Base-by-base conservation (phyloP, 2,329 filamentous ascomycete genomes). In the Diplodia intermedia region DNA sequence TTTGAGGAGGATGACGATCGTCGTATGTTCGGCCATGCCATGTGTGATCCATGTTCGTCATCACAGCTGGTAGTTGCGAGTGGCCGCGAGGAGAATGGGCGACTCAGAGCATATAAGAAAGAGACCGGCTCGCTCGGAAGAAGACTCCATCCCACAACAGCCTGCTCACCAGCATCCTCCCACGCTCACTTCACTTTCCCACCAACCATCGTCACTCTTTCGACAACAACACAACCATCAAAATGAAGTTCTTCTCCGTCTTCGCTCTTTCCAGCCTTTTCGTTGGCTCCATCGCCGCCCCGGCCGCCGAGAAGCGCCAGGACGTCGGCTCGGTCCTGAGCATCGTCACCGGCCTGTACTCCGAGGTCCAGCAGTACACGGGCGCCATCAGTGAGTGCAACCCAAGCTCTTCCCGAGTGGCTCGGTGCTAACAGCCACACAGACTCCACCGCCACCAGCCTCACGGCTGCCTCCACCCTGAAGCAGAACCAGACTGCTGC, bases 171-270 rank as follows among this genome's bases (percentile, higher is more conserved):
- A 62, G 43, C 60, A 63, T 63, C 65, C 29, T 49, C 65, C 40
- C 65, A 63, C 65, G 65, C 55, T 67, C 66, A 23, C 56, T 62
- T 38, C 54, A 43, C 36, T 50, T 23, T 20, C 23, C 26, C 49
- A n/a, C 52, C 54, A 29, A 56, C 50, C 47, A 20, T 47, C 47
- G 20, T 62, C 66, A 68, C 33, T 62, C 56, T 43, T 62, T 65
- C 40, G 36, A 63, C 50, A 47, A 8, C 43, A 47, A 47, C 18
- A 47, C 3, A 47, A n/a, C 50, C 31, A 23, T 50, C 56, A 68
- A n/a, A 38, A 68, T 68, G 66, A 68, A 68, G 66, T 68, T 68
- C 60, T 50, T 68, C 57, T 68, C 66, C 60, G 36, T 18, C 50
- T 56, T 65, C 43, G 60, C 60, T 49, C 52, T 68, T 29, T 61